These are phyloP conservation scores for Calocybe indica DNA, from an alignment of 768 basidiomycete genomes.

Conservation along the genomic window DNA sequence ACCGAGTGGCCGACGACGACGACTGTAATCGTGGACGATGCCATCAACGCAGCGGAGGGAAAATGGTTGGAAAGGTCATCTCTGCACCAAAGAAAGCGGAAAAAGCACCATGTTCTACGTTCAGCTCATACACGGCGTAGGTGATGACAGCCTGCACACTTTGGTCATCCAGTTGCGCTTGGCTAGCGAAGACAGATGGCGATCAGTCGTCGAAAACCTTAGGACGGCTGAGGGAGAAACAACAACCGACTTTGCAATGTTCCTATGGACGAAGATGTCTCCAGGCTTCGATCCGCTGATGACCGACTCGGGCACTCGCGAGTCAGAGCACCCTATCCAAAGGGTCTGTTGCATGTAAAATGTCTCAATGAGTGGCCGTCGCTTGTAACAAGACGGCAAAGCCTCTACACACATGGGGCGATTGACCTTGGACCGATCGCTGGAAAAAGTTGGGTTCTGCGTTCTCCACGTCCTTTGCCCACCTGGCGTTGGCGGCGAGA, in stretches of 20 bases:
- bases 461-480: constrained; percentile 56
- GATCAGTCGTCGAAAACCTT: too few species aligned
- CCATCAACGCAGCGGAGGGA: constrained; percentile 4
- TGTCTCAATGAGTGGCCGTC: constrained; percentile 3
- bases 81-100: constrained; percentile 15
- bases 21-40: constrained; percentile 38
- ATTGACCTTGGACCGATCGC: constrained; percentile 55
- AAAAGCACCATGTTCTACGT: constrained; percentile 71
- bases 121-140: constrained; percentile 66
- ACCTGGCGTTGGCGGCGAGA: constrained; percentile 52
- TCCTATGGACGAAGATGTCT: constrained; percentile 78
- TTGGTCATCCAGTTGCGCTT: constrained; percentile 67
- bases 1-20: constrained; percentile 78
- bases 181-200: constrained; percentile 33
- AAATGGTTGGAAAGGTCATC: constrained; percentile 24
- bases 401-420: constrained; percentile 46
- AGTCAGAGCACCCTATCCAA: constrained; percentile 84
- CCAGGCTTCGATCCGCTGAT: constrained; percentile 67
- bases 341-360: constrained; percentile 40
- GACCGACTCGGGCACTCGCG: constrained; percentile 77
- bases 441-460: constrained; percentile 62
- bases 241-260: constrained; percentile 74
- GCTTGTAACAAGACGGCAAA: not conserved
- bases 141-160: constrained; percentile 67
- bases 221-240: not conserved